Conservation (phyloP, 768 basidiomycete species). For the Suillus subaureus region DNA sequence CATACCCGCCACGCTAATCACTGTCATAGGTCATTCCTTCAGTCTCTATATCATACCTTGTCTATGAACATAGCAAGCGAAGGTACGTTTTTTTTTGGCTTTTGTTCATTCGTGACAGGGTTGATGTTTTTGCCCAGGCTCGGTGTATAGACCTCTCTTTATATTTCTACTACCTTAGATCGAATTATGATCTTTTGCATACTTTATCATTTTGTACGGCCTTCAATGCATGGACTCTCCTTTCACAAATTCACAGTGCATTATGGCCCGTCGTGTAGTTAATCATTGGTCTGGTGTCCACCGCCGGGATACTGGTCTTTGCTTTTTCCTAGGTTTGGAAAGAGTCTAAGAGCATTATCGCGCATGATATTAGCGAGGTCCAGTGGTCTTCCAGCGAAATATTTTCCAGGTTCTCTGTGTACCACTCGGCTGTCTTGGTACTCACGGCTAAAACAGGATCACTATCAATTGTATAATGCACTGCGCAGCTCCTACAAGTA, state of each 20-base stretch:
- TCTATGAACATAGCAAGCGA: constrained; percentile 86
- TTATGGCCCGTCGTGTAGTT: constrained; percentile 10
- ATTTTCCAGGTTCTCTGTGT: constrained; percentile 52
- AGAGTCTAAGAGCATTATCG: constrained; percentile 54
- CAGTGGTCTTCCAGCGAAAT: constrained; percentile 43
- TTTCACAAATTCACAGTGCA: constrained; percentile 14
- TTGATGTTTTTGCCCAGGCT: constrained; percentile 42
- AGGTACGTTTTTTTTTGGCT: constrained; percentile 46
- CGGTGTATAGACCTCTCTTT: constrained; percentile 49
- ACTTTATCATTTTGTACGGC: constrained; percentile 29
- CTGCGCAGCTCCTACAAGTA: constrained; percentile 29
- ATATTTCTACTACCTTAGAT: constrained; percentile 14
- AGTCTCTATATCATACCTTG: constrained; percentile 96
- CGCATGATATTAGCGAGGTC: constrained; percentile 48
- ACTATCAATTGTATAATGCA: background rate
- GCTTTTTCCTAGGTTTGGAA: constrained; percentile 39
- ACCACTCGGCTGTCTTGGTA: constrained; percentile 60
- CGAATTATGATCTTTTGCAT: constrained; percentile 20
- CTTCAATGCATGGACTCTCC: constrained; percentile 22
- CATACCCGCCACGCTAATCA: constrained; percentile 9
- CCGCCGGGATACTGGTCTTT: background rate
- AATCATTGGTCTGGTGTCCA: background rate
- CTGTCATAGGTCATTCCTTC: constrained; percentile 81
- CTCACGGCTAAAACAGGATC: constrained; percentile 51
- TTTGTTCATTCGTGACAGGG: constrained; percentile 13